A percentile compares a stretch with the other conserved stretches of the same genome.
These are phyloP conservation scores for Termitomyces sp. DNA, from an alignment of 768 basidiomycete genomes.

Conservation along the genomic window DNA sequence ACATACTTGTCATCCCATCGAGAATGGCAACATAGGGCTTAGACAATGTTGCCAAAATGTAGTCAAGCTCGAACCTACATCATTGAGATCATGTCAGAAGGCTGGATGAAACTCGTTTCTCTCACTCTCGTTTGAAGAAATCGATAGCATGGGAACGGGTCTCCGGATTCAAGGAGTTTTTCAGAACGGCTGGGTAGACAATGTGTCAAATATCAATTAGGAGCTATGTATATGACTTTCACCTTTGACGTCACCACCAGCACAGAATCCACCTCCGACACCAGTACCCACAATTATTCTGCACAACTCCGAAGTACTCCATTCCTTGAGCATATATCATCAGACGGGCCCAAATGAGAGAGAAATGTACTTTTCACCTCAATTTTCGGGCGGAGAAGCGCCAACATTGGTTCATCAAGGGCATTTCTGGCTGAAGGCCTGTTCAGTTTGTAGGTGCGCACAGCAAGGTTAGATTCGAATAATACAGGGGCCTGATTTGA, in stretches of 20 bases:
- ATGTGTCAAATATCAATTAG: slow-evolving; percentile 1
- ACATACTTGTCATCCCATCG: slow-evolving; percentile 88
- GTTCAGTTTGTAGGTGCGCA: slow-evolving; percentile 75
- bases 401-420: slow-evolving; percentile 74
- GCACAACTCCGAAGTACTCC: slow-evolving; percentile 67
- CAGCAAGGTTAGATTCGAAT: slow-evolving; percentile 60
- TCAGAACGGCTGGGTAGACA: slow-evolving; percentile 44
- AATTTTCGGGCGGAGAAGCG: slow-evolving; percentile 63
- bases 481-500: slow-evolving; percentile 44
- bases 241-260: slow-evolving; percentile 93
- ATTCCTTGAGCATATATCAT: slow-evolving; percentile 45
- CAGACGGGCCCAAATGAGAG: slow-evolving; percentile 1
- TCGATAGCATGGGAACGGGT: slow-evolving; percentile 65
- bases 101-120: slow-evolving; percentile 29
- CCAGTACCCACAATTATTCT: slow-evolving; percentile 71
- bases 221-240: slow-evolving; percentile 24
- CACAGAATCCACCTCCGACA: slow-evolving; percentile 77
- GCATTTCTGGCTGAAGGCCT: slow-evolving; percentile 79
- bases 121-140: slow-evolving; percentile 89
- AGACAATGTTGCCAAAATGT: slow-evolving; percentile 56
- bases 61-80: slow-evolving; percentile 75
- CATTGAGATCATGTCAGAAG: slow-evolving; percentile 6
- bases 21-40: slow-evolving; percentile 92
- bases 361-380: slow-evolving; percentile 43
- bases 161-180: slow-evolving; percentile 39